A percentile compares a stretch with the other conserved stretches of the same genome.
Evolutionary conservation across 129 eudicot genomes (phyloP).

Genomic region (Glebionis coronaria): DNA sequence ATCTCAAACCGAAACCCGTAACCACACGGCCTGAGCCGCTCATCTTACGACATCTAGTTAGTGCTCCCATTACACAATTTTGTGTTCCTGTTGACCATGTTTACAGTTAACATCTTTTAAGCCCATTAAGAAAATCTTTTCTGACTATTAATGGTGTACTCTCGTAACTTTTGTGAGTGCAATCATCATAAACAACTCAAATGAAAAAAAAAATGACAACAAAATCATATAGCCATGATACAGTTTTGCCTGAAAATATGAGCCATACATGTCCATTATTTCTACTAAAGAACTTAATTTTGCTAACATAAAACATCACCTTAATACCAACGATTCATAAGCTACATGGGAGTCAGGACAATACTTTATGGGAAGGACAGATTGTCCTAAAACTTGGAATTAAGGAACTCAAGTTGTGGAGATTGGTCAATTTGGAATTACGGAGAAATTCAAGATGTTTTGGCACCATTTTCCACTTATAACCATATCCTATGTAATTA

Average conservation of each 20-base stretch:
- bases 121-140: background rate
- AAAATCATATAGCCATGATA: too few relatives aligned
- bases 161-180: too few relatives aligned
- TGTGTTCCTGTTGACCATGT: background rate
- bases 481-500: too few relatives aligned
- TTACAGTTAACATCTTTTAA: background rate
- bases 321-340: background rate
- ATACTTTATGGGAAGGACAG: background rate
- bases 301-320: background rate
- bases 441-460: too few relatives aligned
- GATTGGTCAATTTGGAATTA: background rate
- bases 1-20: background rate
- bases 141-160: background rate
- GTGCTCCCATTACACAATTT: background rate
- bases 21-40: background rate
- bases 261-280: background rate
- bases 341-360: background rate
- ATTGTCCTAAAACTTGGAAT: background rate
- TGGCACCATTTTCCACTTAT: too few relatives aligned
- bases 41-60: background rate
- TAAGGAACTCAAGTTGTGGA: background rate
- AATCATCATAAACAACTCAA: background rate
- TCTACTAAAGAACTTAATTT: background rate
- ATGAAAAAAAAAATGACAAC: background rate
- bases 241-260: background rate